phyloP scores from a whole-genome alignment of 2,329 filamentous ascomycete genomes.

The Phaeomoniella chlamydospora region DNA sequence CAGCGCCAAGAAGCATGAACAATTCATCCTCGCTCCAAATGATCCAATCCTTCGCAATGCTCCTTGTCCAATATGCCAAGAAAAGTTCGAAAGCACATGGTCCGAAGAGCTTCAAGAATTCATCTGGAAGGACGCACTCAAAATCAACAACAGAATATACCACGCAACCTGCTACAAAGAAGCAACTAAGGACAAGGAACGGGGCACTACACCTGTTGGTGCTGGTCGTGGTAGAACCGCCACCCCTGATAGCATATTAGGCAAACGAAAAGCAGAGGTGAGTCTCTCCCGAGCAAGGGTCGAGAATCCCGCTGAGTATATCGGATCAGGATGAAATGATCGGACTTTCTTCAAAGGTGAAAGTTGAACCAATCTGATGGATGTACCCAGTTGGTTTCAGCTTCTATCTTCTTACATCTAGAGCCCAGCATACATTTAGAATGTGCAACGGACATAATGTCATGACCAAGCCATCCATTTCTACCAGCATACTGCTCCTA shows the following conservation, averaged over 20 bases:
- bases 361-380: not conserved
- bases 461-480: too few species aligned
- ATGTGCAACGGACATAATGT: too few species aligned
- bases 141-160: constrained; percentile 66
- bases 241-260: constrained; percentile 52
- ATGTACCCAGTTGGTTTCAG: not conserved
- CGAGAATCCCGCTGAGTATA: too few species aligned
- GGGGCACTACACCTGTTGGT: constrained; percentile 22
- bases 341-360: not conserved
- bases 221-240: constrained; percentile 22
- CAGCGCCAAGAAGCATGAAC: constrained; percentile 44
- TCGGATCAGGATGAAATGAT: not conserved
- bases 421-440: too few species aligned
- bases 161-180: constrained; percentile 84
- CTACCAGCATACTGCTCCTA: too few species aligned
- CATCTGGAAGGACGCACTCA: constrained; percentile 84
- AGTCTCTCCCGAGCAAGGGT: too few species aligned
- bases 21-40: constrained; percentile 74
- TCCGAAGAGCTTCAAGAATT: constrained; percentile 88
- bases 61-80: constrained; percentile 86
- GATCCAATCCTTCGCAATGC: constrained; percentile 60
- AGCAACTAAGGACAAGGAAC: constrained; percentile 49
- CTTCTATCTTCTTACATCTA: too few species aligned
- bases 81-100: constrained; percentile 86
- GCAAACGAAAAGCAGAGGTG: constrained; percentile 63